Evolutionary conservation across 2,329 filamentous ascomycete genomes (phyloP).

Genomic region (Aspergillus calidoustus): DNA sequence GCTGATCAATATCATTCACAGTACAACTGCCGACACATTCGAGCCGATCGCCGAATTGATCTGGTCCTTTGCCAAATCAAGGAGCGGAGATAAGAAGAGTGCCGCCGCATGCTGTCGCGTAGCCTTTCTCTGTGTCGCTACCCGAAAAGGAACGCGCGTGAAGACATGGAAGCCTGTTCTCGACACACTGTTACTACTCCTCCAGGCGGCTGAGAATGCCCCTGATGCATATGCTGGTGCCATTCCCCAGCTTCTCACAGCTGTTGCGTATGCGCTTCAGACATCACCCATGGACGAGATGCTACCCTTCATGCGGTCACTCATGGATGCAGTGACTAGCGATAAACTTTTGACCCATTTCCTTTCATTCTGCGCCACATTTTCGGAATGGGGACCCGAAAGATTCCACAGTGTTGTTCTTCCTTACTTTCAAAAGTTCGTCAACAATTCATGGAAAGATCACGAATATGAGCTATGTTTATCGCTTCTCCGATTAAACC

Average conservation of each 20-base stretch:
- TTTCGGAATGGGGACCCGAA: conserved; percentile 72
- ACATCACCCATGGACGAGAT: conserved; percentile 78
- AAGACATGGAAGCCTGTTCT: conserved; percentile 72
- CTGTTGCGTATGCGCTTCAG: conserved; percentile 70
- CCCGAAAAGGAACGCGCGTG: conserved; percentile 79
- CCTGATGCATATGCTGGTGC: conserved; percentile 31
- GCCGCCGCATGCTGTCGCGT: conserved; percentile 46
- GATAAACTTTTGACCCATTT: conserved; percentile 74
- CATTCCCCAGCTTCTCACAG: conserved; percentile 47
- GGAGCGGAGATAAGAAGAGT: conserved; percentile 45
- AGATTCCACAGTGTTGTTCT: conserved; percentile 80
- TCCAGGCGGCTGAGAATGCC: conserved; percentile 46
- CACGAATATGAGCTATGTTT: conserved; percentile 72
- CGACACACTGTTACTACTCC: conserved; percentile 57
- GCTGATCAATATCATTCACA: conserved; percentile 80
- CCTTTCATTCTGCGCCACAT: conserved; percentile 81
- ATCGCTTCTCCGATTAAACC: conserved; percentile 65
- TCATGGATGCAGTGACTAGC: conserved; percentile 68
- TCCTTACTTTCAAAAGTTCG: conserved; percentile 78
- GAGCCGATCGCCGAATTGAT: conserved; percentile 68
- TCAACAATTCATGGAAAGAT: conserved; percentile 72
- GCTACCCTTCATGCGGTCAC: conserved; percentile 68
- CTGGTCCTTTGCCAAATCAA: conserved; percentile 52
- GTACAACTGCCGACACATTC: conserved; percentile 76
- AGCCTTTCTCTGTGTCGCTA: conserved; percentile 69